Percentiles rank a stretch among this genome's conserved stretches.
phyloP scores from a whole-genome alignment of 2,329 filamentous ascomycete genomes.

The Alternaria ventricosa region DNA sequence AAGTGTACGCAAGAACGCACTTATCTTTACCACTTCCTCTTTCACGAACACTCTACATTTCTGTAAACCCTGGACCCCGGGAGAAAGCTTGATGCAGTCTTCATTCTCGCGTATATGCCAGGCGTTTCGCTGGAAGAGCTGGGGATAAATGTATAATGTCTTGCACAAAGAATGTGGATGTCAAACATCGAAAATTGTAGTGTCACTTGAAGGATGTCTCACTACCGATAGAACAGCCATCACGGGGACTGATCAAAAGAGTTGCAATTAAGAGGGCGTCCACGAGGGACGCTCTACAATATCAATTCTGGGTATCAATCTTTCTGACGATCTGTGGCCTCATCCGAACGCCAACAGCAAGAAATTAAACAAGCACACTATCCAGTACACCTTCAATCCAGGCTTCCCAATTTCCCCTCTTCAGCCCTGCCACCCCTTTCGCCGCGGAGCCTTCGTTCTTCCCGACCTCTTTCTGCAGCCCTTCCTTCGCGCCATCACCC shows the following conservation, averaged over 20 bases:
- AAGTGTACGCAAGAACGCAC: not conserved
- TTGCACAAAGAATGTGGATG: not conserved
- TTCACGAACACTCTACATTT: not conserved
- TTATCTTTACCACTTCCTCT: not conserved
- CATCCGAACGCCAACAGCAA: not conserved
- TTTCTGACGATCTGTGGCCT: not conserved
- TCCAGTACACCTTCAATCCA: constrained; percentile 29
- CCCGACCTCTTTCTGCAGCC: constrained; percentile 29
- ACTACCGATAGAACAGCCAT: not conserved
- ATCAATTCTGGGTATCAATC: not conserved
- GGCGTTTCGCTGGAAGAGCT: not conserved
- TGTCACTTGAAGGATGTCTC: not conserved
- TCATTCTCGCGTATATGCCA: not conserved
- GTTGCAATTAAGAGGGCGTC: not conserved
- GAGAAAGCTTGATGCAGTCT: not conserved
- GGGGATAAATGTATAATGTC: not conserved
- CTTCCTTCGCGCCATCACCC: constrained; percentile 29
- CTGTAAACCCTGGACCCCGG: not conserved
- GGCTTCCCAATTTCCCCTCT: constrained; percentile 23
- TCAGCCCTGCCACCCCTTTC: constrained; percentile 12
- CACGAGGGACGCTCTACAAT: not conserved
- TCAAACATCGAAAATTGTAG: not conserved
- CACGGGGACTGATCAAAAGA: not conserved
- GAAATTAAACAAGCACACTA: constrained; percentile 20
- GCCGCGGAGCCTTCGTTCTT: constrained; percentile 13